Evolutionary conservation across 768 basidiomycete genomes (phyloP).

Genomic region (Pseudohyphozyma bogoriensis): DNA sequence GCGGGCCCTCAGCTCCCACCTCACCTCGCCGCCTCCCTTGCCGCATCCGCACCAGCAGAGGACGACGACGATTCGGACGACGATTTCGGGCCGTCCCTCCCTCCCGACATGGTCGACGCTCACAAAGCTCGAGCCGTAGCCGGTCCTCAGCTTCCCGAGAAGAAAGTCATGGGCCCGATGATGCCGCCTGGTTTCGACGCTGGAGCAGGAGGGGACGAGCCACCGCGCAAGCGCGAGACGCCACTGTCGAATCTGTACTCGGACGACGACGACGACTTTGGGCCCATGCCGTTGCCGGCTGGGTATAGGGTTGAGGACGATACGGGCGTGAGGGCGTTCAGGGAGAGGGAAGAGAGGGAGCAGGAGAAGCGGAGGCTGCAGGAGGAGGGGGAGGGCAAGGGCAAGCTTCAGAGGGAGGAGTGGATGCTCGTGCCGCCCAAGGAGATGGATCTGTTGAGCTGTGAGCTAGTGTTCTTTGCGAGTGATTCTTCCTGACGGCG

Average conservation of each 20-base stretch:
- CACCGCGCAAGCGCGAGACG: background rate
- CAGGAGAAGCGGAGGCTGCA: constrained; percentile 53
- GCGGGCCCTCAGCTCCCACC: background rate
- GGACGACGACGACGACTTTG: constrained; percentile 59
- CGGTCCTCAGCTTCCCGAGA: constrained; percentile 31
- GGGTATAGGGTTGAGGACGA: constrained; percentile 38
- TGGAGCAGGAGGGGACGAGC: background rate
- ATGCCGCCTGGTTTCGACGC: constrained; percentile 7
- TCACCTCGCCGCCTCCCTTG: background rate
- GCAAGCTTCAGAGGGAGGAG: constrained; percentile 75
- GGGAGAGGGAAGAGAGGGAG: constrained; percentile 72
- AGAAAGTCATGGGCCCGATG: constrained; percentile 20
- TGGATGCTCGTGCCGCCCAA: constrained; percentile 98
- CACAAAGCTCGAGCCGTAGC: constrained; percentile 38
- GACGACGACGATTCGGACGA: constrained; percentile 41
- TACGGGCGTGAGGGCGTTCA: constrained; percentile 68
- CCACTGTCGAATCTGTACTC: constrained; percentile 31
- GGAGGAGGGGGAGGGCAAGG: constrained; percentile 56
- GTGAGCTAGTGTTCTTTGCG: constrained; percentile 44
- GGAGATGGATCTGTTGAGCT: constrained; percentile 62
- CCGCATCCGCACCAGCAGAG: background rate
- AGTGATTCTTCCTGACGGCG: background rate
- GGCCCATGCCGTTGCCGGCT: constrained; percentile 59
- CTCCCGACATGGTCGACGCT: constrained; percentile 54
- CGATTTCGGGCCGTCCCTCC: constrained; percentile 62